phyloP scores from a whole-genome alignment of 768 basidiomycete species.

The Tricholoma terreum region DNA sequence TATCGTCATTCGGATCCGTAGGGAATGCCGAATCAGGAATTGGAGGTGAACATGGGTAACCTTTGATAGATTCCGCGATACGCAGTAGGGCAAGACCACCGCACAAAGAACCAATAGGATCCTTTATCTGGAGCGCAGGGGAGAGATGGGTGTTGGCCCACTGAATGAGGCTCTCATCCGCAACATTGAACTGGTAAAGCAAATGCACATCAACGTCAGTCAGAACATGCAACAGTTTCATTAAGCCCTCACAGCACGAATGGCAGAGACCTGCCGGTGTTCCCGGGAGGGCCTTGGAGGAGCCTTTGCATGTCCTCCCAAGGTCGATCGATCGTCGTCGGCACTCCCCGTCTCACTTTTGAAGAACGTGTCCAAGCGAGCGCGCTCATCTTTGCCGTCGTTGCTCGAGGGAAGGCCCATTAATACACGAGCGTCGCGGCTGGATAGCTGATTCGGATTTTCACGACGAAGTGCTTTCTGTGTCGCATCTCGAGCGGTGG shows the following conservation, averaged over 20 bases:
- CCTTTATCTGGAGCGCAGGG: conserved; percentile 50
- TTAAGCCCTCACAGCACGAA: conserved; percentile 16
- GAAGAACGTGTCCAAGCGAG: conserved; percentile 56
- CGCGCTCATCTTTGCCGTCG: conserved; percentile 44
- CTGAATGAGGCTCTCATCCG: conserved; percentile 59
- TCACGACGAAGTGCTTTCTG: conserved; percentile 85
- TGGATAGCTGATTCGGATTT: conserved; percentile 78
- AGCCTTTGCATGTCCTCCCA: conserved; percentile 23
- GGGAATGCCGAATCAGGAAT: conserved; percentile 83
- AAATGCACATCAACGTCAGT: conserved; percentile 5
- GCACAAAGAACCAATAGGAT: conserved; percentile 44
- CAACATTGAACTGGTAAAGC: conserved; percentile 4
- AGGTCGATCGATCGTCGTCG: conserved; percentile 10
- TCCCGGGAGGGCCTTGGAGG: conserved; percentile 74
- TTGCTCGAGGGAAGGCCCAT: conserved; percentile 52
- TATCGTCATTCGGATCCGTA: conserved; percentile 62
- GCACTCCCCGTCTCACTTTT: conserved; percentile 31
- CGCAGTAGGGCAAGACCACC: conserved; percentile 80
- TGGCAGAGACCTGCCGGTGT: conserved; percentile 41
- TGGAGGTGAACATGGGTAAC: conserved; percentile 60
- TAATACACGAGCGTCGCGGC: conserved; percentile 72
- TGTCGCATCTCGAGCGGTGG: conserved; percentile 79
- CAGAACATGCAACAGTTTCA: conserved; percentile 19
- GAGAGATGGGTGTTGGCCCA: conserved; percentile 92
- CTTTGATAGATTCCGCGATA: conserved; percentile 78